A percentile compares a stretch with the other conserved stretches of the same genome.
Evolutionary conservation across 2,329 filamentous ascomycete genomes (phyloP).

Genomic region (Trichoderma guizhouense): DNA sequence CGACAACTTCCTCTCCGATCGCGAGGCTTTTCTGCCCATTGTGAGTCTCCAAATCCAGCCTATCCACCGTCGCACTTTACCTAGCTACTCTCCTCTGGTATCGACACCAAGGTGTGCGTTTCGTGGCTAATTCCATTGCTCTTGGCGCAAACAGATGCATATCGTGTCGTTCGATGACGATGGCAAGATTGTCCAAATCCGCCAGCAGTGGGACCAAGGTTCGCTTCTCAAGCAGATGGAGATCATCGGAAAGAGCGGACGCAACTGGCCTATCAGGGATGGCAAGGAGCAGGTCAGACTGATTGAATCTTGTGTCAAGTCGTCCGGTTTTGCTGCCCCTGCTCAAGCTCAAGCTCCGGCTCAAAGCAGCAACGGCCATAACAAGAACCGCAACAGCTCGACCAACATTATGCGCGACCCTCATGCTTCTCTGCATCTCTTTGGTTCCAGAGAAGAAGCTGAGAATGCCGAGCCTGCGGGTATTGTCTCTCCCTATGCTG

Average conservation of each 20-base stretch:
- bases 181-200: slow-evolving; percentile 80
- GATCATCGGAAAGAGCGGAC: slow-evolving; percentile 83
- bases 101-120: not conserved
- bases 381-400: slow-evolving; percentile 50
- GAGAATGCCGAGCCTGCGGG: slow-evolving; percentile 46
- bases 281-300: slow-evolving; percentile 78
- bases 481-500: slow-evolving; percentile 61
- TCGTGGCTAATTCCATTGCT: slow-evolving; percentile 18
- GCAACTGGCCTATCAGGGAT: slow-evolving; percentile 93
- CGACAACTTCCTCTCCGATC: slow-evolving; percentile 89
- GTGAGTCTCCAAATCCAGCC: slow-evolving; percentile 53
- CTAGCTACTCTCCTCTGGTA: not conserved
- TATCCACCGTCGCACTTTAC: not conserved
- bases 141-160: slow-evolving; percentile 60
- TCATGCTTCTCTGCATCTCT: slow-evolving; percentile 71
- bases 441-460: slow-evolving; percentile 64
- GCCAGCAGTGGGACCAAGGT: slow-evolving; percentile 92
- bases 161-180: slow-evolving; percentile 78
- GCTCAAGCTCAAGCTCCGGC: slow-evolving; percentile 33
- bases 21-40: slow-evolving; percentile 72
- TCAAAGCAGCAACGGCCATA: slow-evolving; percentile 25
- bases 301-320: slow-evolving; percentile 60
- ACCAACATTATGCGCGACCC: slow-evolving; percentile 58
- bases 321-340: slow-evolving; percentile 37
- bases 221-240: slow-evolving; percentile 90